These are phyloP conservation scores for Pichia manshurica DNA, from an alignment of 805 yeast genomes.

Conservation along the genomic window DNA sequence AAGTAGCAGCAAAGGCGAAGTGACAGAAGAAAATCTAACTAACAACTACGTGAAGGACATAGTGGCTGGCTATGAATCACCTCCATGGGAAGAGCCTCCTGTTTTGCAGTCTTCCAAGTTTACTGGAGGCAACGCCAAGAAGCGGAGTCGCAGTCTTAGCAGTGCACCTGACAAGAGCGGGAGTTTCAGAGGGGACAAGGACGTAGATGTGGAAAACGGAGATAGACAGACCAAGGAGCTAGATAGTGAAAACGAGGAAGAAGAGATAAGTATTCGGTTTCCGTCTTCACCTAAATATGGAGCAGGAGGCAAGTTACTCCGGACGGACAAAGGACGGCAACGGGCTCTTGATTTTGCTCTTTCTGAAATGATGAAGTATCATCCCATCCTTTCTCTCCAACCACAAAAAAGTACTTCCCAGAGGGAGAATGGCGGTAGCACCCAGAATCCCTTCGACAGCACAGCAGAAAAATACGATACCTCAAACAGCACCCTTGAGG, in stretches of 20 bases:
- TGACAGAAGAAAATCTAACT: not conserved
- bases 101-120: slow-evolving; percentile 23
- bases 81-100: slow-evolving; percentile 32
- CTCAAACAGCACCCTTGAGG: slow-evolving; percentile 7
- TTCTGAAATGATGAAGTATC: slow-evolving; percentile 21
- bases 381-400: slow-evolving; percentile 22
- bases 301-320: slow-evolving; percentile 32
- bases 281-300: slow-evolving; percentile 45
- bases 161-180: too few relatives aligned
- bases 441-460: not conserved
- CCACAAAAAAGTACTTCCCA: not conserved
- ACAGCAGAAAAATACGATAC: not conserved
- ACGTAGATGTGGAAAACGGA: not conserved
- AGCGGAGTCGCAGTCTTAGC: not conserved
- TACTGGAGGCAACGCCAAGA: slow-evolving; percentile 4
- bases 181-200: not conserved
- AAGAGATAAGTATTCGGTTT: slow-evolving; percentile 30
- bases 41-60: slow-evolving; percentile 13
- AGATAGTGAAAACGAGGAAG: slow-evolving; percentile 10
- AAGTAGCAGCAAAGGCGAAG: not conserved
- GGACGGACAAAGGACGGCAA: slow-evolving; percentile 25
- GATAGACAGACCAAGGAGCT: slow-evolving; percentile 1
- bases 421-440: too few relatives aligned
- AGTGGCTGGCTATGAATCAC: slow-evolving; percentile 27
- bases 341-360: slow-evolving; percentile 25